Base-by-base conservation (phyloP, 1,284 basidiomycete species). In the Lignosus rhinocerotis region DNA sequence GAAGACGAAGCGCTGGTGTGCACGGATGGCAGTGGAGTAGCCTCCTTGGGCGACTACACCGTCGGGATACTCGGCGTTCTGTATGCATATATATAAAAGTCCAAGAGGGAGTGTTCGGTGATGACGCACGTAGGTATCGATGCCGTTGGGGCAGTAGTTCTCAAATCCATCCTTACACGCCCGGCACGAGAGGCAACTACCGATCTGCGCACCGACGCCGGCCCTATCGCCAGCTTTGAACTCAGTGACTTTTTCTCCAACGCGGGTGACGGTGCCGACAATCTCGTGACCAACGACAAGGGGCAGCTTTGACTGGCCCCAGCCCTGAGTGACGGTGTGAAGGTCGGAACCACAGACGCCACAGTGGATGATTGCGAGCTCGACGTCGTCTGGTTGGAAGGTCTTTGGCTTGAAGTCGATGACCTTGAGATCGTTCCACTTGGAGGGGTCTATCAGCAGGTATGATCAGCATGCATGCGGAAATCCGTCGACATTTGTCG, bases 1-100 rank as follows among this genome's bases (percentile, higher is more conserved):
- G 74, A 90, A 89, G 44, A 88, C 86, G 68, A 87, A 91, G 60
- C 79, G 81, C 66, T 88, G 78, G 64, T 88, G 82, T 0, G 83
- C 86, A 49, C 87, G 82, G 61, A 88, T 82, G 61, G 80, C 81
- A 34, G 84, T 86, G 5, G 84, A 80, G 74, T 88, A 90, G 8
- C 90, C 89, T 53, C 84, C 85, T 58, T 80, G 76, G 55, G 79
- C 76, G 66, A 80, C 74, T 16, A 79, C 75, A 10, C 82, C 82
- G 63, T 82, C 84, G 50, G 76, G 78, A 70, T 68, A 68, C 21
- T 62, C 58, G n/a, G 59, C 45, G 33, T 68, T 66, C 67, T 68
- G 19, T 6, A 21, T 32, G 48, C 52, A 52, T 31, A 41, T 47
- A 51, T 5, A 17, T 19, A 44, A 42, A 19, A 31, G 12, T 4